Conservation (phyloP, 2,329 filamentous ascomycete species). For the Neobulgaria alba region DNA sequence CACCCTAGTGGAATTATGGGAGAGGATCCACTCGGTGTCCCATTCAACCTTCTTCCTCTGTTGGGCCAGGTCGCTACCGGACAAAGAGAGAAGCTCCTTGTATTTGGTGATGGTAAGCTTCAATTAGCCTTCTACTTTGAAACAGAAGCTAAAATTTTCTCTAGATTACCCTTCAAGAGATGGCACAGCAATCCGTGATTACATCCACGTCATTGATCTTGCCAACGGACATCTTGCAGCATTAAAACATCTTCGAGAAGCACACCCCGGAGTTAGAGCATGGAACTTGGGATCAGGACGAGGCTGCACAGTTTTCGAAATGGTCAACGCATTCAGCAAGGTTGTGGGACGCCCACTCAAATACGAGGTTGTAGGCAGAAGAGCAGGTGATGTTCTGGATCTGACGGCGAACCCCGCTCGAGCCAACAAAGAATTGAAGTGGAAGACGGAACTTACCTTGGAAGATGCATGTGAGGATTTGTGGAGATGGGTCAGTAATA, state of each 20-base stretch:
- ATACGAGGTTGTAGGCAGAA: conserved; percentile 76
- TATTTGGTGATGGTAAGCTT: conserved; percentile 79
- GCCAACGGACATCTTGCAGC: conserved; percentile 80
- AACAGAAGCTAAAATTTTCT: conserved; percentile 8
- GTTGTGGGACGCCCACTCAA: conserved; percentile 79
- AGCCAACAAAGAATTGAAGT: conserved; percentile 81
- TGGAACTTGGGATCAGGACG: conserved; percentile 96
- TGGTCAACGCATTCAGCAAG: conserved; percentile 86
- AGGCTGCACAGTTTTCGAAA: conserved; percentile 93
- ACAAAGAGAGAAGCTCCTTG: conserved; percentile 85
- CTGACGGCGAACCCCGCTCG: conserved; percentile 84
- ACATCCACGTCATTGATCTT: conserved; percentile 93
- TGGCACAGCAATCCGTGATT: conserved; percentile 92
- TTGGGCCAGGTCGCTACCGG: conserved; percentile 94
- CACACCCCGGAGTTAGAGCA: conserved; percentile 81
- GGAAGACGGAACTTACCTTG: conserved; percentile 85
- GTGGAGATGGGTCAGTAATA: conserved; percentile 96
- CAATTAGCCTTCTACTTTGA: background rate
- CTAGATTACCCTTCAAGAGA: conserved; percentile 84
- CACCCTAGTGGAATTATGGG: conserved; percentile 97
- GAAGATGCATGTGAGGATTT: conserved; percentile 91
- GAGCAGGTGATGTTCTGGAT: conserved; percentile 86
- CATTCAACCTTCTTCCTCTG: conserved; percentile 90
- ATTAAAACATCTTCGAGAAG: conserved; percentile 77
- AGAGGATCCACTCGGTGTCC: conserved; percentile 91